A percentile compares a stretch with the other conserved stretches of the same genome.
Conservation (phyloP, 1,139 yeast genomes). For the Saccharomyces hybrid region DNA sequence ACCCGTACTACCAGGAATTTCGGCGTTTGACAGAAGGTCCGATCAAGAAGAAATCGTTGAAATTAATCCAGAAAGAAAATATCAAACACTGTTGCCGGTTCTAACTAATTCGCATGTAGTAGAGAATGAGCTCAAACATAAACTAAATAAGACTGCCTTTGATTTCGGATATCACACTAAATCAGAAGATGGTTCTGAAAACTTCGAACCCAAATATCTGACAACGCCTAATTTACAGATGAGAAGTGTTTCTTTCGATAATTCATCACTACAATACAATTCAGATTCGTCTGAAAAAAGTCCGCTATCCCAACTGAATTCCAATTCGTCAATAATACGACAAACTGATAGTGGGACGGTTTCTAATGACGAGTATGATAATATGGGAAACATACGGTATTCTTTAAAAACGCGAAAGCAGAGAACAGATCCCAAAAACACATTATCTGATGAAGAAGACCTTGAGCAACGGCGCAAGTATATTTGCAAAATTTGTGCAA, state of each 20-base stretch:
- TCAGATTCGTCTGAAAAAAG: neutral
- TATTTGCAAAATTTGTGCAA: conserved; percentile 28
- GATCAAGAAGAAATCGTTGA: neutral
- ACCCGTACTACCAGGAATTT: neutral
- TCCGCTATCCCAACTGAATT: neutral
- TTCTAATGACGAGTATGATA: neutral
- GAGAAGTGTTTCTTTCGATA: neutral
- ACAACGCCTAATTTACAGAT: neutral
- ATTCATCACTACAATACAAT: neutral
- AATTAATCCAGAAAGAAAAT: neutral
- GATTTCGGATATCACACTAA: neutral
- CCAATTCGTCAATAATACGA: neutral
- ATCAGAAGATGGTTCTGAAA: neutral
- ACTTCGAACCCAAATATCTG: neutral
- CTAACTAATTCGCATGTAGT: neutral
- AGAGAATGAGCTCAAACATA: neutral
- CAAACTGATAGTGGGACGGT: neutral
- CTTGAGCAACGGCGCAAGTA: conserved; percentile 13
- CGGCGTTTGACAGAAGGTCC: neutral
- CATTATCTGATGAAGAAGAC: neutral
- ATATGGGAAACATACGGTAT: neutral
- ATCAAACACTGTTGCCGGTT: conserved; percentile 2
- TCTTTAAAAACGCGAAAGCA: neutral
- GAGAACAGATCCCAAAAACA: neutral
- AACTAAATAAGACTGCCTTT: neutral